A percentile compares a stretch with the other conserved stretches of the same genome.
These are phyloP conservation scores for Globisporangium spinosum DNA, from an alignment of 352 stramenopile genomes.

Conservation along the genomic window DNA sequence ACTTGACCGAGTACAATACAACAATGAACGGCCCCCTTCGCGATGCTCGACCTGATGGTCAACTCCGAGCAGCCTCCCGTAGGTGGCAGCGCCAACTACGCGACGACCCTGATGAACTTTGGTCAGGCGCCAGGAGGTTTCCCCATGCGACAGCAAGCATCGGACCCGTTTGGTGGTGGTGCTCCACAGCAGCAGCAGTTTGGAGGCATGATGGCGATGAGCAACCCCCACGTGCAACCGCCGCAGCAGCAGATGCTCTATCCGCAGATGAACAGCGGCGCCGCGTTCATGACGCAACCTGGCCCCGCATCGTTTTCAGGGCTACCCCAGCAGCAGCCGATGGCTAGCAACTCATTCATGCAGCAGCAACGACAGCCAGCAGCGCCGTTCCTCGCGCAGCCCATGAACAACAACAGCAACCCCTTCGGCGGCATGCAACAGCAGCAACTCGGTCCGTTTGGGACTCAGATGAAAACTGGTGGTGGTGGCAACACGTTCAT, in stretches of 20 bases:
- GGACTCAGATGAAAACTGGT: constrained; percentile 24
- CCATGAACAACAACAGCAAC: constrained; percentile 60
- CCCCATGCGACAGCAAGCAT: constrained; percentile 17
- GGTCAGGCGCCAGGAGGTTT: constrained; percentile 18
- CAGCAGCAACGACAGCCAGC: constrained; percentile 33
- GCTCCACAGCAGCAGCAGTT: constrained; percentile 14
- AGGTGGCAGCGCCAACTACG: constrained; percentile 18
- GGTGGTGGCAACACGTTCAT: constrained; percentile 1
- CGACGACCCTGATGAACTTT: constrained; percentile 24
- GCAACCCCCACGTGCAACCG: constrained; percentile 15
- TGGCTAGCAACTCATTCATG: constrained; percentile 19
- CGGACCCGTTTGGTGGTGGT: constrained; percentile 41
- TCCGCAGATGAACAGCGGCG: constrained; percentile 28
- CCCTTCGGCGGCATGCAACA: constrained; percentile 7
- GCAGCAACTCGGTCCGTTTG: constrained; percentile 47
- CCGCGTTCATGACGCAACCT: constrained; percentile 67
- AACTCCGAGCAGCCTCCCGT: constrained; percentile 28
- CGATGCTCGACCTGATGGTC: constrained; percentile 46
- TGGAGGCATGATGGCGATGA: constrained; percentile 26
- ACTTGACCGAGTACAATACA: neutral
- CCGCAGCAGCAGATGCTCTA: constrained; percentile 22
- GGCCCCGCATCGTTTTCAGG: constrained; percentile 39
- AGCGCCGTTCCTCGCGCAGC: constrained; percentile 41
- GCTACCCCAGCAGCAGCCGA: constrained; percentile 24
- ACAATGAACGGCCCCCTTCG: constrained; percentile 70